phyloP scores from a whole-genome alignment of 164 flowering plant genomes.

The Akebia trifoliata region DNA sequence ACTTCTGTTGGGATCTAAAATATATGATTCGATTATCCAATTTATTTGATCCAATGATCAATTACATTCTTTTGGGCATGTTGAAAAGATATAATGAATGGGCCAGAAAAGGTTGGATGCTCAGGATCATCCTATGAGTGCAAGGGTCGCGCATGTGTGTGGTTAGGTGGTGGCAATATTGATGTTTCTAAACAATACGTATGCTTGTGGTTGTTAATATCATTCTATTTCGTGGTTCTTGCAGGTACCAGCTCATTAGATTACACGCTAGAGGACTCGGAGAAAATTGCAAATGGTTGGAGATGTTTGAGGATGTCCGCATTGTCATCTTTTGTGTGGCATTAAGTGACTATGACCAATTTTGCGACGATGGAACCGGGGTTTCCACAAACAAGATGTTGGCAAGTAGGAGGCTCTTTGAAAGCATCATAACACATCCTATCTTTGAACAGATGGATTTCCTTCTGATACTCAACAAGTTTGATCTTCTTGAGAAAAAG shows the following conservation, averaged over 20 bases:
- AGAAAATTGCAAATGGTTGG: constrained; percentile 92
- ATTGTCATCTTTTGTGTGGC: constrained; percentile 77
- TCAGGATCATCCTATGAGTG: too few species aligned
- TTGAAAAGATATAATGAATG: too few species aligned
- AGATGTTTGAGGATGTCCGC: constrained; percentile 95
- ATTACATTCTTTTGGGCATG: too few species aligned
- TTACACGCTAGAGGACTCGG: constrained; percentile 73
- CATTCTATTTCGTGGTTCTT: constrained; percentile 8
- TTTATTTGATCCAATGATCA: too few species aligned
- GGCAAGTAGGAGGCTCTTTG: constrained; percentile 59
- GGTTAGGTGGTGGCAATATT: too few species aligned
- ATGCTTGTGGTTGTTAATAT: too few species aligned
- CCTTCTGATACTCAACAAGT: constrained; percentile 77
- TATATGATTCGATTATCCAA: too few species aligned
- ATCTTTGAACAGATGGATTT: constrained; percentile 73
- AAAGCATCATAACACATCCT: constrained; percentile 78
- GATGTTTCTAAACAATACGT: too few species aligned
- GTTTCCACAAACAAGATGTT: constrained; percentile 63
- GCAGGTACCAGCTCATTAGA: constrained; percentile 83
- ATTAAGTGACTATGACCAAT: constrained; percentile 72
- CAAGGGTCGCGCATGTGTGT: too few species aligned
- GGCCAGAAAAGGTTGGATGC: too few species aligned
- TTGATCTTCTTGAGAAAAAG: constrained; percentile 72
- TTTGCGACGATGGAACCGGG: constrained; percentile 45
- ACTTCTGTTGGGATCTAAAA: too few species aligned